Evolutionary conservation across 768 basidiomycete species (phyloP).

Genomic region (Rossbeevera mucosa): DNA sequence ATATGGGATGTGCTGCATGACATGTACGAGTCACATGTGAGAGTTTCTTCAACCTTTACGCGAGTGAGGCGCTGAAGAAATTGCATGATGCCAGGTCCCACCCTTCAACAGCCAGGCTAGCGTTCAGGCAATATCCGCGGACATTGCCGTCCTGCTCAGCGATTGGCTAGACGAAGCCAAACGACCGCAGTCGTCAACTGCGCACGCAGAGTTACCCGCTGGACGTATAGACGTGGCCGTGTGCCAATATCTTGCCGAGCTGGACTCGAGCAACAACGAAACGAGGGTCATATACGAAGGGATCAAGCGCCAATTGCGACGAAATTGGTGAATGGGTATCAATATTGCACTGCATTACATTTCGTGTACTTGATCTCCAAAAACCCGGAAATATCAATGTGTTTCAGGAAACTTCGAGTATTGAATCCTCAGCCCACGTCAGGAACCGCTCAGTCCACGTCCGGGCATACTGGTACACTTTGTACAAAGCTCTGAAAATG

Average conservation of each 20-base stretch:
- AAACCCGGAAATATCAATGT: conserved; percentile 6
- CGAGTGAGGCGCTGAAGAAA: conserved; percentile 1
- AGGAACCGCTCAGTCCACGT: conserved; percentile 54
- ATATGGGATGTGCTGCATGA: conserved; percentile 84
- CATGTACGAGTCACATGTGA: conserved; percentile 85
- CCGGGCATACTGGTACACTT: conserved; percentile 66
- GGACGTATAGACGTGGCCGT: conserved; percentile 70
- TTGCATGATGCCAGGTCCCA: conserved; percentile 49
- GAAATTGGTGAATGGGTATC: conserved; percentile 55
- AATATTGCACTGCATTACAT: neutral
- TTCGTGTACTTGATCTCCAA: conserved; percentile 11
- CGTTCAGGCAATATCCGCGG: conserved; percentile 74
- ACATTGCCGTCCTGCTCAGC: conserved; percentile 72
- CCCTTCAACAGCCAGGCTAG: conserved; percentile 80
- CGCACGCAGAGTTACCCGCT: conserved; percentile 69
- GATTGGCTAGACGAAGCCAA: conserved; percentile 81
- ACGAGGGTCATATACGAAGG: conserved; percentile 64
- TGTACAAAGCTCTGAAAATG: conserved; percentile 54
- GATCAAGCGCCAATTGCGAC: conserved; percentile 65
- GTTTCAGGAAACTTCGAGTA: conserved; percentile 63
- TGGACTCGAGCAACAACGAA: conserved; percentile 57
- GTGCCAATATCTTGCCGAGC: conserved; percentile 68
- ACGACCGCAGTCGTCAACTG: conserved; percentile 61
- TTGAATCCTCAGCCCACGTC: conserved; percentile 72
- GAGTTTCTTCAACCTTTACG: conserved; percentile 14